A percentile compares a stretch with the other conserved stretches of the same genome.
phyloP scores from a whole-genome alignment of 108 stramenopile genomes.

The Schizochytrium sp. region DNA sequence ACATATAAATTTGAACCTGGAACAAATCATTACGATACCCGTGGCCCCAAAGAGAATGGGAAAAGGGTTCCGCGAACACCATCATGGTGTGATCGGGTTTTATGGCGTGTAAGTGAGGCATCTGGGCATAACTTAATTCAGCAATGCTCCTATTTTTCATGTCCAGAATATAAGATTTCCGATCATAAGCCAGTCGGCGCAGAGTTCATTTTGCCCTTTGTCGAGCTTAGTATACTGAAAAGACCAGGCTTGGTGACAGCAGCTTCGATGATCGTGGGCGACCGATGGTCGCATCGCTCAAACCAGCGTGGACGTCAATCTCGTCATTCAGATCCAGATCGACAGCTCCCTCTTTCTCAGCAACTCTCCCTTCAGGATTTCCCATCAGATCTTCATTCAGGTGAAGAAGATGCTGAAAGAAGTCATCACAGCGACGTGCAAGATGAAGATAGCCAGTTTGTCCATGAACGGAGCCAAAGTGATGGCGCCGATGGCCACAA shows the following conservation, averaged over 20 bases:
- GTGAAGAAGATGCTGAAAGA: too few relatives aligned
- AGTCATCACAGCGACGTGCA: background rate
- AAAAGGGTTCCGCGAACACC: conserved; percentile 12
- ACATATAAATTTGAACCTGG: conserved; percentile 32
- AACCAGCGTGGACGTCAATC: too few relatives aligned
- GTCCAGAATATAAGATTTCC: background rate
- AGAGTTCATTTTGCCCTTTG: conserved; percentile 41
- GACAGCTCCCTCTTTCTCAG: background rate
- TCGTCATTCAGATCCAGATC: too few relatives aligned
- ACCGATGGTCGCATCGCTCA: background rate
- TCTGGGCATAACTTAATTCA: conserved; percentile 7
- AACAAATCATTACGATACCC: conserved; percentile 1
- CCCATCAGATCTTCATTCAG: too few relatives aligned
- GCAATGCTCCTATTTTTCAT: conserved; percentile 44
- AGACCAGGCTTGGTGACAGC: background rate
- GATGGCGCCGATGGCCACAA: background rate
- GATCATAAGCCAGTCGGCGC: conserved; percentile 49
- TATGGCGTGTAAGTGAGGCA: background rate
- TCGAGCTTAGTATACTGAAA: conserved; percentile 11
- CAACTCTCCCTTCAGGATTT: too few relatives aligned
- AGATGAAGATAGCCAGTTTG: background rate
- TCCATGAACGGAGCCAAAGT: too few relatives aligned
- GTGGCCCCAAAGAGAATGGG: conserved; percentile 2
- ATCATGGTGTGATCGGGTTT: conserved; percentile 43
- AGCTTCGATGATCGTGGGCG: background rate